Percentiles rank a stretch among this genome's conserved stretches.
Evolutionary conservation across 1,284 basidiomycete species (phyloP).

Genomic region (Rhodotorula mucilaginosa): DNA sequence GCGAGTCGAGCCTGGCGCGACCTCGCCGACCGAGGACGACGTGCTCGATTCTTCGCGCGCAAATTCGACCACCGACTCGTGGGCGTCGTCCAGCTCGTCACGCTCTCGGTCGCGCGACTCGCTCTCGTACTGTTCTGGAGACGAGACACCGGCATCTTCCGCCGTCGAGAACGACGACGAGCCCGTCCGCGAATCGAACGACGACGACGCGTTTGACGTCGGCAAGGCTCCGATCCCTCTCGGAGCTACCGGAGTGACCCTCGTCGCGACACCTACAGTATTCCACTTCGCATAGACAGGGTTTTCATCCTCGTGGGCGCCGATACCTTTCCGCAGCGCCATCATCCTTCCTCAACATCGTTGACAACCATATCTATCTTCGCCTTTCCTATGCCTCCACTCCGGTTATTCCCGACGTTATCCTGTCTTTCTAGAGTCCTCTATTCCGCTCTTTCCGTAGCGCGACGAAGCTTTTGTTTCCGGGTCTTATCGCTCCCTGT

Average conservation of each 20-base stretch:
- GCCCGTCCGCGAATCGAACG: constrained; percentile 1
- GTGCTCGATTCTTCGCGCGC: background rate
- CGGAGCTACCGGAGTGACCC: background rate
- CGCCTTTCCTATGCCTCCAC: no score
- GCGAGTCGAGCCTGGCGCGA: no score
- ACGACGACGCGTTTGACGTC: constrained; percentile 1
- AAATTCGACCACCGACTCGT: background rate
- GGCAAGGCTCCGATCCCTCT: background rate
- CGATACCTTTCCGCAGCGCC: no score
- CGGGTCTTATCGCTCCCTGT: no score
- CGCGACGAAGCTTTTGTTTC: no score
- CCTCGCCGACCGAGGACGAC: background rate
- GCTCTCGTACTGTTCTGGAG: constrained; percentile 4
- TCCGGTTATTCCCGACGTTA: no score
- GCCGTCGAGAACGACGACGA: constrained; percentile 4
- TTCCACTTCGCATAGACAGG: background rate
- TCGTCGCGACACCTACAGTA: background rate
- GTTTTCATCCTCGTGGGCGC: no score
- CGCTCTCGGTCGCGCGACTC: constrained; percentile 13
- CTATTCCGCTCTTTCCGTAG: no score
- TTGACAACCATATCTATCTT: no score
- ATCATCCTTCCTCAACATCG: no score
- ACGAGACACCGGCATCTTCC: constrained; percentile 13
- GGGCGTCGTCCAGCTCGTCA: constrained; percentile 10
- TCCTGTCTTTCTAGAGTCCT: no score